These are phyloP conservation scores for Penicillium canariense DNA, from an alignment of 495 filamentous ascomycete species.

Conservation along the genomic window DNA sequence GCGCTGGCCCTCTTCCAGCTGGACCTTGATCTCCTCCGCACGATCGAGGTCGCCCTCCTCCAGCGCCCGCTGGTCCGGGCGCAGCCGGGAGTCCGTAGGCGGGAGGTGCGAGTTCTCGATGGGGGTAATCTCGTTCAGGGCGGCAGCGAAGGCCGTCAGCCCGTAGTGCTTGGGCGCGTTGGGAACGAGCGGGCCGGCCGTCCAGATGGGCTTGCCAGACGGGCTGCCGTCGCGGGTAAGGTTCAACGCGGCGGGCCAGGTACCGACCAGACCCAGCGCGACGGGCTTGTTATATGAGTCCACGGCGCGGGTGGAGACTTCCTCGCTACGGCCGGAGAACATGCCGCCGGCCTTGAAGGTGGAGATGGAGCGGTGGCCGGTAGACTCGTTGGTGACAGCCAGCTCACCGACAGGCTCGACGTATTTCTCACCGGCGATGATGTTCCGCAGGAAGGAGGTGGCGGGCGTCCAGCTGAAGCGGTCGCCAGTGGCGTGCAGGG, in stretches of 20 bases:
- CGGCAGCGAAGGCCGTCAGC: slow-evolving; percentile 79
- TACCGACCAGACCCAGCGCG: slow-evolving; percentile 66
- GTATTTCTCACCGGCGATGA: slow-evolving; percentile 97
- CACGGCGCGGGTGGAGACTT: slow-evolving; percentile 72
- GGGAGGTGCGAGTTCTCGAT: slow-evolving; percentile 73
- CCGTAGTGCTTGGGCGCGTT: slow-evolving; percentile 78
- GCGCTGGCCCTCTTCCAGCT: slow-evolving; percentile 83
- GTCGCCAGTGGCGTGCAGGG: slow-evolving; percentile 68
- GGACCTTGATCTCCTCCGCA: slow-evolving; percentile 79
- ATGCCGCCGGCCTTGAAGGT: slow-evolving; percentile 93
- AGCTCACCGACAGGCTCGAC: slow-evolving; percentile 91
- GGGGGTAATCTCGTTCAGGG: slow-evolving; percentile 81
- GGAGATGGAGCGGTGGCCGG: slow-evolving; percentile 71
- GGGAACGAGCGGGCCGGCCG: slow-evolving; percentile 68
- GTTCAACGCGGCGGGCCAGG: slow-evolving; percentile 75
- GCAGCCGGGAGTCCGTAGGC: slow-evolving; percentile 74
- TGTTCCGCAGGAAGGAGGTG: slow-evolving; percentile 88
- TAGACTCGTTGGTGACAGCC: slow-evolving; percentile 75
- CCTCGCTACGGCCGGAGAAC: slow-evolving; percentile 92
- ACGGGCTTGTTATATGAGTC: slow-evolving; percentile 59
- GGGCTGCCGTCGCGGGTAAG: slow-evolving; percentile 57
- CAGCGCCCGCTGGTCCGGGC: slow-evolving; percentile 88
- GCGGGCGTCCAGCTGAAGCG: slow-evolving; percentile 80
- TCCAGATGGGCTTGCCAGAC: slow-evolving; percentile 69
- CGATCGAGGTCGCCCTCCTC: slow-evolving; percentile 80